These are phyloP conservation scores for Yamadazyma jaroonii DNA, from an alignment of 1,139 yeast genomes.

Conservation along the genomic window DNA sequence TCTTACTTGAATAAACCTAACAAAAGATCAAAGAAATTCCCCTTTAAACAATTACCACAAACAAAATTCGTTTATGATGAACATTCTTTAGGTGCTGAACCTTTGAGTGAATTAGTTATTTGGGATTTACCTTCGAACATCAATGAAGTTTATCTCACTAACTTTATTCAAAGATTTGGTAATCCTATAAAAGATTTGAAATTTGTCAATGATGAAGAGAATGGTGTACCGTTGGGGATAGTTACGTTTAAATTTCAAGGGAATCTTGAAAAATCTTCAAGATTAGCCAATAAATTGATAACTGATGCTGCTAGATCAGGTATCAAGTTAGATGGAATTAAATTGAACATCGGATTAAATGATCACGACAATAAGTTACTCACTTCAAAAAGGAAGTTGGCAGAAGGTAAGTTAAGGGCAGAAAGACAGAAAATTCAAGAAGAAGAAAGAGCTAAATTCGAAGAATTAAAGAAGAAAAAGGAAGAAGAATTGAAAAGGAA, in stretches of 20 bases:
- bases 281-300: constrained; percentile 34
- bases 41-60: constrained; percentile 47
- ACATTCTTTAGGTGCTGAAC: constrained; percentile 74
- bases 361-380: constrained; percentile 33
- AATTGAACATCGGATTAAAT: constrained; percentile 35
- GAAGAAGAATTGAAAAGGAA: constrained; percentile 30
- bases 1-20: constrained; percentile 41
- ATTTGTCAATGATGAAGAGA: constrained; percentile 65
- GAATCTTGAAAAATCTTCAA: constrained; percentile 51
- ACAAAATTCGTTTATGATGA: constrained; percentile 62
- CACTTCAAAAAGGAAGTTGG: constrained; percentile 24
- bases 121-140: constrained; percentile 57
- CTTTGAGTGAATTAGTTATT: constrained; percentile 65
- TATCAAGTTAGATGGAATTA: constrained; percentile 41
- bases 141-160: constrained; percentile 48
- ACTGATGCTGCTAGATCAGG: constrained; percentile 23
- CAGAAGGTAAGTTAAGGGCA: constrained; percentile 27
- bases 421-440: constrained; percentile 23
- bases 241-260: constrained; percentile 67
- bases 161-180: constrained; percentile 61
- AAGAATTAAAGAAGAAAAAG: constrained; percentile 22
- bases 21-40: constrained; percentile 41
- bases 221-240: constrained; percentile 80
- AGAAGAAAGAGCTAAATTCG: constrained; percentile 29
- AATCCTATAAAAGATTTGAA: constrained; percentile 50